Evolutionary conservation across 2,329 filamentous ascomycete genomes (phyloP).

Genomic region (Fusarium armeniacum): DNA sequence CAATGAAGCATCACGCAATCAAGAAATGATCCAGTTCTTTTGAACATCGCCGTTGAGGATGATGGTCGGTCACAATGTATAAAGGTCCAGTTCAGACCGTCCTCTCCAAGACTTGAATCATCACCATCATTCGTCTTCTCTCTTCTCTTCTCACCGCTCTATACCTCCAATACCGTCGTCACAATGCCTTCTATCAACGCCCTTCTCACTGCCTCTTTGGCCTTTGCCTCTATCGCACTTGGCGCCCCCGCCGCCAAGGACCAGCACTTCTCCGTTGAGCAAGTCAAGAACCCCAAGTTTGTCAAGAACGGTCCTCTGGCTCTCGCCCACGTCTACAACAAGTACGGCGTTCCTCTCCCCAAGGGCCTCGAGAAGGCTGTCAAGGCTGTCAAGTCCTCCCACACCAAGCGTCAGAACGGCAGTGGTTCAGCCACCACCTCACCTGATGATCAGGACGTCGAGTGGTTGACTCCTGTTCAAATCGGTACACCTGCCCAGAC

Average conservation of each 20-base stretch:
- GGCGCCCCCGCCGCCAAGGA: slow-evolving; percentile 34
- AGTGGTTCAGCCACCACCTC: slow-evolving; percentile 45
- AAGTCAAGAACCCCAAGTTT: slow-evolving; percentile 56
- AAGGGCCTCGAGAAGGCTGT: slow-evolving; percentile 49
- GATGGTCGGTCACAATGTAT: neutral
- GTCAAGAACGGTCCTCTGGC: slow-evolving; percentile 54
- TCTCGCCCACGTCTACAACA: slow-evolving; percentile 54
- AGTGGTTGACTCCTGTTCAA: slow-evolving; percentile 58
- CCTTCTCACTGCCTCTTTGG: slow-evolving; percentile 39
- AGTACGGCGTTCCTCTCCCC: slow-evolving; percentile 55
- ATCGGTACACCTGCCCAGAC: slow-evolving; percentile 62
- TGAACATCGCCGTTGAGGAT: neutral
- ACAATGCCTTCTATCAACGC: slow-evolving; percentile 32
- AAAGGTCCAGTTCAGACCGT: neutral
- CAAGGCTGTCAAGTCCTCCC: slow-evolving; percentile 32
- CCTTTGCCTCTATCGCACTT: slow-evolving; percentile 39
- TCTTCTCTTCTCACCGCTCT: neutral
- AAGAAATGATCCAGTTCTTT: neutral
- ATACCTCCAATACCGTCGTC: neutral
- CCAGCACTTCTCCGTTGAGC: slow-evolving; percentile 52
- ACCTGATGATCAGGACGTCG: slow-evolving; percentile 52
- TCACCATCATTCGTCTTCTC: slow-evolving; percentile 12
- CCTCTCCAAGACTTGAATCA: neutral
- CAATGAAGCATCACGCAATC: slow-evolving; percentile 14
- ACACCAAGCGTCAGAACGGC: slow-evolving; percentile 50